Evolutionary conservation across 1,139 yeast species (phyloP).

Genomic region (Pichia sp.): DNA sequence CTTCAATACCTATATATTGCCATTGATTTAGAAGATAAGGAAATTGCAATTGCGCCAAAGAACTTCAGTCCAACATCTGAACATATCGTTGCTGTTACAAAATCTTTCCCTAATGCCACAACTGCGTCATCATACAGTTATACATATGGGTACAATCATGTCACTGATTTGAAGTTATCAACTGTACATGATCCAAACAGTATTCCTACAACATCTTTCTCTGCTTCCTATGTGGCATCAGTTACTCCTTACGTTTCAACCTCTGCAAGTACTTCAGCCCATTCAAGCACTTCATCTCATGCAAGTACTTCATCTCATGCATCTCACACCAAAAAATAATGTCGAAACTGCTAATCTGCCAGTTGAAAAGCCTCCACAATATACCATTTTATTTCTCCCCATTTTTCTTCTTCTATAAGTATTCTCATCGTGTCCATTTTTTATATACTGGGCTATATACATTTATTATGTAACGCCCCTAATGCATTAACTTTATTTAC

Average conservation of each 20-base stretch:
- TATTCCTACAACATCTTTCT: constrained; percentile 9
- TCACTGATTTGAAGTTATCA: constrained; percentile 12
- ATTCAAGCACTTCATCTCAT: neutral
- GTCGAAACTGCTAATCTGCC: too few species aligned
- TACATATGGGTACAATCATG: constrained; percentile 12
- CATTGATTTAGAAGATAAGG: constrained; percentile 58
- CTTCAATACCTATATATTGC: constrained; percentile 67
- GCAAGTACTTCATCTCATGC: neutral
- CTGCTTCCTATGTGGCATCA: constrained; percentile 7
- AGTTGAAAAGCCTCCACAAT: too few species aligned
- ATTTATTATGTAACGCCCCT: too few species aligned
- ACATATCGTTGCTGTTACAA: constrained; percentile 9
- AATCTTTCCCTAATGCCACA: constrained; percentile 13
- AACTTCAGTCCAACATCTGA: constrained; percentile 35
- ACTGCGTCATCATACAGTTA: constrained; percentile 8
- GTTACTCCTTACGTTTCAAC: constrained; percentile 9
- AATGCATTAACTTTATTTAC: neutral
- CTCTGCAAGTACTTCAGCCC: neutral
- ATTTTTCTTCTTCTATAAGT: too few species aligned
- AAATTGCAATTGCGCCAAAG: constrained; percentile 64
- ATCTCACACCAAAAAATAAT: too few species aligned
- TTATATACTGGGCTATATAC: too few species aligned
- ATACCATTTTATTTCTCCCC: too few species aligned
- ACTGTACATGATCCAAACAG: constrained; percentile 11
- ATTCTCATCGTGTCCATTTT: too few species aligned